Base-by-base conservation (phyloP, 176 grass and related monocot species). In the Triticum dicoccoides region DNA sequence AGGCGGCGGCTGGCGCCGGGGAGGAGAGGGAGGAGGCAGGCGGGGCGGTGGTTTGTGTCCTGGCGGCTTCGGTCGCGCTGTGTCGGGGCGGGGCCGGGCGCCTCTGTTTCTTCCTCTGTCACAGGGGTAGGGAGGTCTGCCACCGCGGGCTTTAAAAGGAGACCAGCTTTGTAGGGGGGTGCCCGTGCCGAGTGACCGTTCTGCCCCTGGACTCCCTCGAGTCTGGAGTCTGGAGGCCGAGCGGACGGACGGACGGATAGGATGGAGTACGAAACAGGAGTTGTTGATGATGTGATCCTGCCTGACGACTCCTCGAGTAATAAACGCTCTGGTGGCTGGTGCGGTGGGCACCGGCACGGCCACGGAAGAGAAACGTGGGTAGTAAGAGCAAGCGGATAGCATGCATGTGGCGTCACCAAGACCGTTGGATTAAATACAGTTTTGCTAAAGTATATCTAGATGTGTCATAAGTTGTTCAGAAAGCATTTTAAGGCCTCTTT, bases 61-160 rank as follows among this genome's bases (percentile, higher is more conserved):
- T 83, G 85, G 89, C 77, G 32, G 82, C 61, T 84, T 87, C 1
- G 81, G 44, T 65, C 49, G 38, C 44, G 44, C 44, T 47, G 44
- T n/a, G 21, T 47, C 51, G 65, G 42, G 20, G 8, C 12, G 63
- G 39, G 73, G 27, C 64, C 29, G 10, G 75, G 27, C 11, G 7
- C 12, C 66, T 49, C 76, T 6, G 77, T 85, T 25, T 27, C 77
- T 77, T 85, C 69, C 76, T 86, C 81, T 81, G 81, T 64, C 76
- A 80, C 4, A 71, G 76, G n/a, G 62, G 9, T 8, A 11, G 41
- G 41, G 39, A 9, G 39, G 8, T 41, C 39, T 41, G 39, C 41
- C 77, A 59, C 52, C 70, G 82, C 54, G 64, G 62, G 64, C 4
- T 85, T 86, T 90, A 71, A 86, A 88, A 47, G 39, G 15, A 8